Base-by-base conservation (phyloP, 2,329 filamentous ascomycete genomes). In the Xylaria arbuscula region DNA sequence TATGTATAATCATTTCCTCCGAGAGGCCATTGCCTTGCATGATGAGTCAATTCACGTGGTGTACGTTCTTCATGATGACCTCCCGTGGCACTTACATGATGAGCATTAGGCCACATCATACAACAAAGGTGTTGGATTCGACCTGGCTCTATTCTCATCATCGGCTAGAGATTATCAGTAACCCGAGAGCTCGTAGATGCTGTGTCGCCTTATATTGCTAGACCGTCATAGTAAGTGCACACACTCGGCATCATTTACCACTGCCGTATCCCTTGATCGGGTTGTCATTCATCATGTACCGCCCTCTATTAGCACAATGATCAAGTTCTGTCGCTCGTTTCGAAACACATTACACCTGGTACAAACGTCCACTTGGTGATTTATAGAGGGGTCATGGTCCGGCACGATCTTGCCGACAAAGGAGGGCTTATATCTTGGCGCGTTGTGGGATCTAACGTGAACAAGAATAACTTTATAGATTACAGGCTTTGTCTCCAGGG, bases 361-460 rank as follows among this genome's bases (percentile, higher is more conserved):
- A 28, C 28, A 28, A 28, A 28, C 28, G 2, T 28, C 28, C 28
- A 28, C 5, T 5, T 28, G 5, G 28, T 28, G 28, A 28, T n/a
- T 28, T 28, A 28, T 24, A 28, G 28, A 54, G 51, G 32, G 28
- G 28, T 53, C 10, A 11, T 47, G n/a, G 28, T 22, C 28, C 66
- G 61, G 66, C 56, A 68, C 34, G 40, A 61, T 48, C 34, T 24
- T 68, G 66, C 62, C 56, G 66, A 38, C 28, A 62, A 40, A 40
- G 60, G 68, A 34, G 40, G 60, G 54, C 58, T 64, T 64, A 47
- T 54, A n/a, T 53, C 45, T 19, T 28, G 2, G 34, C 45, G 28
- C 28, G 54, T 15, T 7, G 13, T 57, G 51, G 24, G 56, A 65
- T 68, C 62, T 19, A 1, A 53, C 62, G 40, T 50, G 50, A 61